These are phyloP conservation scores for Arabidopsis arenosa DNA, from an alignment of 345 rosid species.

Conservation along the genomic window DNA sequence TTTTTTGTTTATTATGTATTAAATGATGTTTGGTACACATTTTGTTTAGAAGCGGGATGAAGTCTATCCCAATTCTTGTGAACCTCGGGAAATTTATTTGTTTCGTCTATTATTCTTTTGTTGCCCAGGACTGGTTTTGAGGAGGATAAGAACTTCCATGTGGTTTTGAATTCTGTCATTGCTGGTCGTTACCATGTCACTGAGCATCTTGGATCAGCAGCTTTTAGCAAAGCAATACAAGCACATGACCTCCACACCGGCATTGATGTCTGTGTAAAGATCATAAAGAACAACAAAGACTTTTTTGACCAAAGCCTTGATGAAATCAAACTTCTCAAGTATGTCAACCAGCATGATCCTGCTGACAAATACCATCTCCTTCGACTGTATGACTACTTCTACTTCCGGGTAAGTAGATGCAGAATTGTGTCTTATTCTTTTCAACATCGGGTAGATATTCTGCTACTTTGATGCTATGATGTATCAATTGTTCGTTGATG, in stretches of 20 bases:
- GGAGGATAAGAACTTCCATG: constrained; percentile 99
- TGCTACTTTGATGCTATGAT: constrained; percentile 23
- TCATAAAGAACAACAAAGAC: constrained; percentile 97
- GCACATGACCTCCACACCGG: constrained; percentile 97
- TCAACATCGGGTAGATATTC: neutral
- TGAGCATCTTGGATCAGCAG: constrained; percentile 99
- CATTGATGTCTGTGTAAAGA: constrained; percentile 95
- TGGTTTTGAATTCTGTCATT: constrained; percentile 85
- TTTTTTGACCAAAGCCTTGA: constrained; percentile 99
- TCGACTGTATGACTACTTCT: constrained; percentile 92
- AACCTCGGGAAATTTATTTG: constrained; percentile 13
- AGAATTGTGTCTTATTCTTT: constrained; percentile 16
- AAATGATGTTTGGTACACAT: neutral
- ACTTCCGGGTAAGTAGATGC: constrained; percentile 74
- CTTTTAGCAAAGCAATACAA: constrained; percentile 98
- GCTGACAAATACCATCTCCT: constrained; percentile 93
- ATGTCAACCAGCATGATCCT: constrained; percentile 97
- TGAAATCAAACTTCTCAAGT: constrained; percentile 97
- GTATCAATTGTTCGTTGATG: constrained; percentile 10
- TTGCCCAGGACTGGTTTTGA: constrained; percentile 93
- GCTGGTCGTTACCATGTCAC: constrained; percentile 99
- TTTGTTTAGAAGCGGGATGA: neutral
- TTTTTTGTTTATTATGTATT: neutral
- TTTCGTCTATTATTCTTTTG: constrained; percentile 18
- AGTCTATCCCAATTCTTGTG: neutral